A percentile compares a stretch with the other conserved stretches of the same genome.
Conservation (phyloP, 179 eudicot genomes). For the Silene noctiflora region DNA sequence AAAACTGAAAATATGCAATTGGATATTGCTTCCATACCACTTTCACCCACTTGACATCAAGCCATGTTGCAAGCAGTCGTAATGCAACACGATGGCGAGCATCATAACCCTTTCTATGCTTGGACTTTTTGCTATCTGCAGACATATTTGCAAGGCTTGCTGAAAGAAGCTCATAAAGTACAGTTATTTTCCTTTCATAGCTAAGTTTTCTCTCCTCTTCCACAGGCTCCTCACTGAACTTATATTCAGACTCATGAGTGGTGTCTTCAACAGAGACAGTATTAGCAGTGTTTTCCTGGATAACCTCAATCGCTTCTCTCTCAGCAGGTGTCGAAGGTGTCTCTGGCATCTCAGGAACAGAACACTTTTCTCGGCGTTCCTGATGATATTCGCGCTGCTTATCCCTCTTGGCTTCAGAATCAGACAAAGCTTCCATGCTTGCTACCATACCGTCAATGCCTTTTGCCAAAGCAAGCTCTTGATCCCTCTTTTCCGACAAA, state of each 20-base stretch:
- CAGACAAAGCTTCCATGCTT: constrained; percentile 51
- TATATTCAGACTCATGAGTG: constrained; percentile 33
- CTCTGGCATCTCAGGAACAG: constrained; percentile 35
- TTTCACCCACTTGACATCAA: constrained; percentile 74
- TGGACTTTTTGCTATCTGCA: constrained; percentile 42
- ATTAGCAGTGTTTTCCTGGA: constrained; percentile 26
- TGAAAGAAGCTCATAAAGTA: constrained; percentile 82
- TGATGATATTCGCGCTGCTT: constrained; percentile 62
- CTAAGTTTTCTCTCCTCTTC: constrained; percentile 63
- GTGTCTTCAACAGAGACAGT: constrained; percentile 31
- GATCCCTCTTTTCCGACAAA: constrained; percentile 45
- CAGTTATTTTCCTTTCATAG: constrained; percentile 63
- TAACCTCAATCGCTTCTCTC: constrained; percentile 34
- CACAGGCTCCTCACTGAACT: constrained; percentile 42
- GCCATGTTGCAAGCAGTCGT: constrained; percentile 89
- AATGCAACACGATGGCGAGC: constrained; percentile 89
- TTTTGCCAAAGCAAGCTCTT: constrained; percentile 64
- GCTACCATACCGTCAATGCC: constrained; percentile 62
- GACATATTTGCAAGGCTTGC: constrained; percentile 78
- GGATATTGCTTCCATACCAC: constrained; percentile 46
- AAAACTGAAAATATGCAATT: not conserved
- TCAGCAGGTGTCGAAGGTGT: constrained; percentile 37
- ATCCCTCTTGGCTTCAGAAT: constrained; percentile 46
- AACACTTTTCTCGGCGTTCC: constrained; percentile 58
- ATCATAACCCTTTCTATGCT: constrained; percentile 72